These are phyloP conservation scores for Solanum boliviense DNA, from an alignment of 257 asterid genomes.

Conservation along the genomic window DNA sequence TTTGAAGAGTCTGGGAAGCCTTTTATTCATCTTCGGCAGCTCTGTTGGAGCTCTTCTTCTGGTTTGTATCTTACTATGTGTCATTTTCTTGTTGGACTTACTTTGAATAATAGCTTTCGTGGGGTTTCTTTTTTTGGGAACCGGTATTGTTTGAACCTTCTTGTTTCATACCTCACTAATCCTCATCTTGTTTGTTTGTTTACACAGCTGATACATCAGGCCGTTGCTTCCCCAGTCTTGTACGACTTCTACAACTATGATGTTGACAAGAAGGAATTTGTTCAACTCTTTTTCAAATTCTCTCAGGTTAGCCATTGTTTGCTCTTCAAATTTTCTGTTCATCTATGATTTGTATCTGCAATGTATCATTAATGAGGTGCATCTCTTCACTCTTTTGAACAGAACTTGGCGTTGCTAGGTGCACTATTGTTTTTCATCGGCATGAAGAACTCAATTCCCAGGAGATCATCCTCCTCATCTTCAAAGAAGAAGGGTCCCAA, in stretches of 20 bases:
- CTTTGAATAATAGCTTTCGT: background rate
- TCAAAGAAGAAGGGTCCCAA: slow-evolving; percentile 62
- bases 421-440: slow-evolving; percentile 81
- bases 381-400: background rate
- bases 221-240: slow-evolving; percentile 54
- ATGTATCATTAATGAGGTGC: background rate
- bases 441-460: slow-evolving; percentile 77
- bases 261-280: slow-evolving; percentile 60
- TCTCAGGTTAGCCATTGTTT: slow-evolving; percentile 43
- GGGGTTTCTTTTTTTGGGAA: background rate
- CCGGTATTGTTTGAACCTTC: background rate
- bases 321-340: background rate
- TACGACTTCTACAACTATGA: slow-evolving; percentile 96
- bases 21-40: slow-evolving; percentile 76
- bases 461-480: slow-evolving; percentile 28
- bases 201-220: slow-evolving; percentile 71
- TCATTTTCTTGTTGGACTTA: background rate
- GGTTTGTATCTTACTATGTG: slow-evolving; percentile 22
- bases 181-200: background rate
- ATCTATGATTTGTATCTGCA: background rate
- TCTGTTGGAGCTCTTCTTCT: slow-evolving; percentile 73
- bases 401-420: slow-evolving; percentile 78
- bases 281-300: slow-evolving; percentile 60
- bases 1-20: slow-evolving; percentile 74
- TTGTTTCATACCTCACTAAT: background rate